Percentiles rank a stretch among this genome's conserved stretches.
Conservation (phyloP, 164 flowering plant species). For the Dillenia suffruticosa region DNA sequence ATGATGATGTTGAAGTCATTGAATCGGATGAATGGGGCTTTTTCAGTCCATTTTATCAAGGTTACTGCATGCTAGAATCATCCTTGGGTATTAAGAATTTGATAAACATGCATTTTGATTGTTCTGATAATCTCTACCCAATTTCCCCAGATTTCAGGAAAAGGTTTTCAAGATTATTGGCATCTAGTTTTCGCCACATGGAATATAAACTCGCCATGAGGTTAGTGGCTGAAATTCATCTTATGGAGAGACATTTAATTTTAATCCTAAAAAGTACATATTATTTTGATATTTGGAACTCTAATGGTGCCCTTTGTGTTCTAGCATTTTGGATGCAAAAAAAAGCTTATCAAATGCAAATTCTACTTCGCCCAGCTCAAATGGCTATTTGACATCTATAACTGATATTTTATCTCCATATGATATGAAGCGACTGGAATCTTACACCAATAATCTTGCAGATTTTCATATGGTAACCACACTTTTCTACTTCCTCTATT, state of each 20-base stretch:
- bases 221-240: constrained; percentile 27
- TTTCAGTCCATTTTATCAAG: constrained; percentile 70
- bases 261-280: too few species aligned
- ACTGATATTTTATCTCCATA: constrained; percentile 42
- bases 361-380: constrained; percentile 17
- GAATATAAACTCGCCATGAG: constrained; percentile 90
- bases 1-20: constrained; percentile 64
- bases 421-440: constrained; percentile 69
- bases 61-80: constrained; percentile 25
- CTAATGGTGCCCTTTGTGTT: constrained; percentile 19
- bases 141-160: constrained; percentile 55
- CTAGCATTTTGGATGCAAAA: constrained; percentile 81
- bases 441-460: constrained; percentile 59
- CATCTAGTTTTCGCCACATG: constrained; percentile 49
- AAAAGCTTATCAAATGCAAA: constrained; percentile 51
- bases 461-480: constrained; percentile 57
- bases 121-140: neutral
- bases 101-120: constrained; percentile 2
- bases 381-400: constrained; percentile 33
- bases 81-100: neutral
- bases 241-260: too few species aligned
- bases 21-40: constrained; percentile 64
- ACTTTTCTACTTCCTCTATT: too few species aligned
- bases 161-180: constrained; percentile 49
- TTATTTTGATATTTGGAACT: neutral